Evolutionary conservation across 1,284 basidiomycete species (phyloP).

Genomic region (Pterula multifida): DNA sequence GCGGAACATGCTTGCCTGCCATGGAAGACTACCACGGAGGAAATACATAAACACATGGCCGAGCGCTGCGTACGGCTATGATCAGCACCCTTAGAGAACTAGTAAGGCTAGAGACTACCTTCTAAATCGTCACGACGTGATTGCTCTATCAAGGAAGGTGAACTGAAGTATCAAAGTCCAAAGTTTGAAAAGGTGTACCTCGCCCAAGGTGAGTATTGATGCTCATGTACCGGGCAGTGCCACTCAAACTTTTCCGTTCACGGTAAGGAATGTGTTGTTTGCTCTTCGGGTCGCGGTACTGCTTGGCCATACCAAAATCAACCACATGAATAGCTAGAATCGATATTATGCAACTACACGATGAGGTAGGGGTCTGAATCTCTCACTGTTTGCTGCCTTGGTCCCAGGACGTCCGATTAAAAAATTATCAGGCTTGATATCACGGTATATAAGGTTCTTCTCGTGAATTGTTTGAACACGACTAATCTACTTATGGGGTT

Average conservation of each 20-base stretch:
- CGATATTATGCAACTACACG: constrained; percentile 12
- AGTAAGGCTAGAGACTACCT: constrained; percentile 7
- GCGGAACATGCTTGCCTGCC: constrained; percentile 32
- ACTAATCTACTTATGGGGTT: constrained; percentile 43
- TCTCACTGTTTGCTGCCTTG: constrained; percentile 69
- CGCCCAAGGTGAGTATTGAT: constrained; percentile 95
- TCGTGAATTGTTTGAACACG: constrained; percentile 94
- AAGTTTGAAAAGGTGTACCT: constrained; percentile 28
- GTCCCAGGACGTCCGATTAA: constrained; percentile 85
- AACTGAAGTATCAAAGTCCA: constrained; percentile 4
- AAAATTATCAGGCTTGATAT: constrained; percentile 98
- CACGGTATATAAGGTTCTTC: constrained; percentile 94
- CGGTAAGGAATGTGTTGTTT: constrained; percentile 96
- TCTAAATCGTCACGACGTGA: constrained; percentile 91
- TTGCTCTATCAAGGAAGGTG: constrained; percentile 53
- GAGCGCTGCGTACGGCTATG: constrained; percentile 37
- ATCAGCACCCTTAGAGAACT: not conserved
- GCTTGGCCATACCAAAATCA: constrained; percentile 97
- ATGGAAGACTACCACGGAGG: constrained; percentile 83
- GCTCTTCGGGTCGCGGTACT: constrained; percentile 93
- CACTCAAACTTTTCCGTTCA: constrained; percentile 85
- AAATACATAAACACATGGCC: constrained; percentile 99
- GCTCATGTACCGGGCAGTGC: constrained; percentile 93
- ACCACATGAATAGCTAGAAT: constrained; percentile 47
- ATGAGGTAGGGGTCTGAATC: not conserved